Conservation (phyloP, 495 filamentous ascomycete genomes). For the Penicillium cataractarum region DNA sequence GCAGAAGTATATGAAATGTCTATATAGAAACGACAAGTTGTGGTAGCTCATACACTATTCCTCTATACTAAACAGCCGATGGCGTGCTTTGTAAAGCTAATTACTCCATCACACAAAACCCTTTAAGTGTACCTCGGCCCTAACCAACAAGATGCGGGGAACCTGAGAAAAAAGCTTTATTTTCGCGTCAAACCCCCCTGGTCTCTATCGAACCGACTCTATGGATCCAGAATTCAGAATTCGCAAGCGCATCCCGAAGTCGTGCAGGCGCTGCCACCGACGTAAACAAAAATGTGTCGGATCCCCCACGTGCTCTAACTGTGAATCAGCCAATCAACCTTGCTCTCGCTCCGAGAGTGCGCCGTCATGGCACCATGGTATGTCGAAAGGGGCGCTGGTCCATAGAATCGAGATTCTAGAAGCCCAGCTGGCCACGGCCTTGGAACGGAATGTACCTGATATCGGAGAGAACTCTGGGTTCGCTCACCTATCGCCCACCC, state of each 20-base stretch:
- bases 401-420: conserved; percentile 31
- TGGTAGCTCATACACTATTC: background rate
- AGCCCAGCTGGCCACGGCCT: conserved; percentile 19
- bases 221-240: conserved; percentile 44
- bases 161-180: conserved; percentile 4
- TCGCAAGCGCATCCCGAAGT: conserved; percentile 36
- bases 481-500: background rate
- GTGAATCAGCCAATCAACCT: conserved; percentile 25
- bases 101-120: background rate
- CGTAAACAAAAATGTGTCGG: conserved; percentile 35
- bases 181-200: background rate
- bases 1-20: too few species aligned
- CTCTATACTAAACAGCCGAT: background rate
- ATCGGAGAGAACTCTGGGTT: background rate
- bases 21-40: background rate
- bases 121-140: background rate
- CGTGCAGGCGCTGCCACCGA: conserved; percentile 31
- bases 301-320: conserved; percentile 28
- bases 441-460: background rate
- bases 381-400: conserved; percentile 31
- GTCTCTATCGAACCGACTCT: background rate
- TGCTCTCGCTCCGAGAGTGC: conserved; percentile 24
- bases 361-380: conserved; percentile 35
- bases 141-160: background rate
- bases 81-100: background rate